Conservation (phyloP, 2,329 filamentous ascomycete genomes). For the Stachybotrys chartarum region DNA sequence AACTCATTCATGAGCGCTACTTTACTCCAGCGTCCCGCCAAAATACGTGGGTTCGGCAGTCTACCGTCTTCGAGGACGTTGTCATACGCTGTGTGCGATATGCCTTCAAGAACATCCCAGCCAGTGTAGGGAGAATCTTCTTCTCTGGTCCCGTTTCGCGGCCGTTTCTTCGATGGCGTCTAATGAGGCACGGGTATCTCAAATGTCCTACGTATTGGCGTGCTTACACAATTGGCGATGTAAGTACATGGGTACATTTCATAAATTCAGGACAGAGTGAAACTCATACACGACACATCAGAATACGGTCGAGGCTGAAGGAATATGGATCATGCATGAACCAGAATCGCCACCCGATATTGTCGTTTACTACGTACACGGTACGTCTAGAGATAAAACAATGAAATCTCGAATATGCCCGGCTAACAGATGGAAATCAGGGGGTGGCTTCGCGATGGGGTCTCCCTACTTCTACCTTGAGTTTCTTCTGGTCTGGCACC, state of each 20-base stretch:
- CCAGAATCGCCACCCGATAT: conserved; percentile 58
- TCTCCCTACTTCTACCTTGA: conserved; percentile 80
- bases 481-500: conserved; percentile 67
- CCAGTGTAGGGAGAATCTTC: conserved; percentile 65
- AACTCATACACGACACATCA: conserved; percentile 2
- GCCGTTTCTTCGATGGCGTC: conserved; percentile 68
- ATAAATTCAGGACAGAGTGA: background rate
- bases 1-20: conserved; percentile 23
- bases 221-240: conserved; percentile 31
- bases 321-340: conserved; percentile 64
- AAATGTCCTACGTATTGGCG: conserved; percentile 57
- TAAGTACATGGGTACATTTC: conserved; percentile 5
- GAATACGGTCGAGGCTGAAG: conserved; percentile 41
- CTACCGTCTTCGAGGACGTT: conserved; percentile 70
- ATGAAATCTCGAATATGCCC: background rate
- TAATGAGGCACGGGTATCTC: conserved; percentile 64
- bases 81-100: conserved; percentile 73
- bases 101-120: conserved; percentile 65
- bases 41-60: conserved; percentile 58
- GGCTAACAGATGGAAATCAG: conserved; percentile 24
- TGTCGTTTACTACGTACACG: conserved; percentile 77
- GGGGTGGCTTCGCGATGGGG: conserved; percentile 79
- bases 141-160: conserved; percentile 67
- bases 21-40: conserved; percentile 18
- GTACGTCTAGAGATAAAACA: conserved; percentile 30